Evolutionary conservation across 2,329 filamentous ascomycete species (phyloP).

Genomic region (Monosporascus ibericus): DNA sequence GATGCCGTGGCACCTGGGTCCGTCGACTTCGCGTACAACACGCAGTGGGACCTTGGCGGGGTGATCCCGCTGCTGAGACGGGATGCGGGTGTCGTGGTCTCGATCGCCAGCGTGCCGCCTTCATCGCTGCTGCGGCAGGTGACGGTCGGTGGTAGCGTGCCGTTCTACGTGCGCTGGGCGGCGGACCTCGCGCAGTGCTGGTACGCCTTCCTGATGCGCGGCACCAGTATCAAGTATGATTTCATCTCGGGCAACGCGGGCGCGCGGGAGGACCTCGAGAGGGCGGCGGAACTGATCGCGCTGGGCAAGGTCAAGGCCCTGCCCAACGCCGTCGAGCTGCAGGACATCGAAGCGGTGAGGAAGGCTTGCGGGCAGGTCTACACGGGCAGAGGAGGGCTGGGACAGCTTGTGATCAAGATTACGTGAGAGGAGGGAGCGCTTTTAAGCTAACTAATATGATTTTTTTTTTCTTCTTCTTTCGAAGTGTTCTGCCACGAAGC

Average conservation of each 20-base stretch:
- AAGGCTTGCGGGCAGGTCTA: conserved; percentile 34
- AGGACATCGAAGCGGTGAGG: conserved; percentile 37
- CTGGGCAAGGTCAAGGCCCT: conserved; percentile 37
- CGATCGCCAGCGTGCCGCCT: conserved; percentile 33
- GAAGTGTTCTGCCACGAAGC: neutral
- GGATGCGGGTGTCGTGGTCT: conserved; percentile 32
- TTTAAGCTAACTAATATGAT: too few species aligned
- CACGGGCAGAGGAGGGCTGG: conserved; percentile 35
- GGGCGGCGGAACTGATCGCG: conserved; percentile 33
- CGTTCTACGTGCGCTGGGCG: conserved; percentile 32
- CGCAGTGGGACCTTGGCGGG: conserved; percentile 32
- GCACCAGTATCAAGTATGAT: conserved; percentile 38
- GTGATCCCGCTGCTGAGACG: conserved; percentile 35
- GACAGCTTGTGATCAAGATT: conserved; percentile 36
- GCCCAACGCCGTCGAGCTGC: conserved; percentile 32
- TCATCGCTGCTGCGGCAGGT: conserved; percentile 22
- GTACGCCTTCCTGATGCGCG: conserved; percentile 35
- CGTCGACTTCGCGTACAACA: conserved; percentile 47
- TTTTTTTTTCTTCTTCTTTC: neutral
- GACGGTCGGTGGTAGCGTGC: conserved; percentile 23
- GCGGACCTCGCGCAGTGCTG: conserved; percentile 31
- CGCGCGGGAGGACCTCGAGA: conserved; percentile 35
- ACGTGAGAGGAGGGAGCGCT: conserved; percentile 6
- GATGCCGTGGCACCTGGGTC: conserved; percentile 32
- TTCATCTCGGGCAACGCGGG: conserved; percentile 40